Conservation (phyloP, 441 rosid species). For the Manihot esculenta region DNA sequence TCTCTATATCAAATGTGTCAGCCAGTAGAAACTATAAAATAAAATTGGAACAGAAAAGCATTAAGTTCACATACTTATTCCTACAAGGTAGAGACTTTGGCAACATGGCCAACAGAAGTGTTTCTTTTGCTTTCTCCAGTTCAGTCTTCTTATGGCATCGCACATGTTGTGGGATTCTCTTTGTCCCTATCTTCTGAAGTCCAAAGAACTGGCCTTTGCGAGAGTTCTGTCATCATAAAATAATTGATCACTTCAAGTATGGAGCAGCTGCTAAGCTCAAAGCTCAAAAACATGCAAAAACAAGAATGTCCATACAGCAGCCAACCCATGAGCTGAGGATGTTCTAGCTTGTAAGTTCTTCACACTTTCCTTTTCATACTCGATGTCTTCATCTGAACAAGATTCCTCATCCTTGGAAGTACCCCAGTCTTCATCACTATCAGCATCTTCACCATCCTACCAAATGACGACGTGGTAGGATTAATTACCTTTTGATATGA, state of each 20-base stretch:
- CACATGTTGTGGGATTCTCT: constrained; percentile 86
- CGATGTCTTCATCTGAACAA: constrained; percentile 66
- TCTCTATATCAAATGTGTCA: constrained; percentile 42
- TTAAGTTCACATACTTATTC: constrained; percentile 49
- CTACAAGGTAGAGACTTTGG: constrained; percentile 93
- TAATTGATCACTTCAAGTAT: constrained; percentile 11
- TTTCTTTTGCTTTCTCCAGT: constrained; percentile 85
- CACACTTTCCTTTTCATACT: constrained; percentile 46
- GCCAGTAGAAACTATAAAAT: constrained; percentile 15
- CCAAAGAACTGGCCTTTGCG: constrained; percentile 74
- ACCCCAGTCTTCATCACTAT: constrained; percentile 79
- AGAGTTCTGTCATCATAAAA: constrained; percentile 54
- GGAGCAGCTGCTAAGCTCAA: constrained; percentile 18
- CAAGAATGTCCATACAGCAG: constrained; percentile 51
- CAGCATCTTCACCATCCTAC: constrained; percentile 59
- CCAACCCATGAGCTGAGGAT: constrained; percentile 39
- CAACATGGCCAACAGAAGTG: constrained; percentile 71
- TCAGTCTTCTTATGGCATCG: constrained; percentile 85
- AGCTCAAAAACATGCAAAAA: constrained; percentile 21
- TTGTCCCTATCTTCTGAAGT: constrained; percentile 83
- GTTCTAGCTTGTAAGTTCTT: constrained; percentile 43
- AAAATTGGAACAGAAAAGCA: neutral
- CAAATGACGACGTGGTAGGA: constrained; percentile 13
- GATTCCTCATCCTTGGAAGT: constrained; percentile 39
- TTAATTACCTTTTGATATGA: constrained; percentile 14